A percentile compares a stretch with the other conserved stretches of the same genome.
phyloP scores from a whole-genome alignment of 768 basidiomycete genomes.

The Lactifluus echinatus region DNA sequence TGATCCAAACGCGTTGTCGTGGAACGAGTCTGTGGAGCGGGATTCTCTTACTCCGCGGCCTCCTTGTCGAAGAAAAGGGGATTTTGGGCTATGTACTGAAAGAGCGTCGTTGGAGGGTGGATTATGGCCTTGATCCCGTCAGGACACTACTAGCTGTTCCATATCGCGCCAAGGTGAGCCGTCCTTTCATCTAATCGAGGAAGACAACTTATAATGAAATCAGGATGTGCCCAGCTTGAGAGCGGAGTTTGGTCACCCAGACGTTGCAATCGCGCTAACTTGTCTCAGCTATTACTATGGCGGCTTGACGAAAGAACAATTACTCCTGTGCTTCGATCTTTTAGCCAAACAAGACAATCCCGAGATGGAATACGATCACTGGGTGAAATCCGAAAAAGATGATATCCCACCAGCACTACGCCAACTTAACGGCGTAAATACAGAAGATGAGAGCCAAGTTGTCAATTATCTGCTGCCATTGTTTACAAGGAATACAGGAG shows the following conservation, averaged over 20 bases:
- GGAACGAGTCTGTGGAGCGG: conserved; percentile 26
- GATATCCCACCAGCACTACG: conserved; percentile 27
- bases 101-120: conserved; percentile 40
- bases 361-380: conserved; percentile 32
- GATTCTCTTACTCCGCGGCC: conserved; percentile 38
- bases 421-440: conserved; percentile 24
- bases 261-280: conserved; percentile 36
- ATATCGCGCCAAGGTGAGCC: conserved; percentile 35
- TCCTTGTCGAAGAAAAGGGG: conserved; percentile 30
- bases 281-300: conserved; percentile 43
- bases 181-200: too few relatives aligned
- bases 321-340: conserved; percentile 31
- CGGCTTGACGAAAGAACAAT: conserved; percentile 34
- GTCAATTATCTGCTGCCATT: conserved; percentile 25
- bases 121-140: conserved; percentile 38
- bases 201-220: background rate
- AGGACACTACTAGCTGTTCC: conserved; percentile 44
- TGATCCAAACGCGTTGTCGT: background rate
- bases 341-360: conserved; percentile 37
- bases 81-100: conserved; percentile 33
- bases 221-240: conserved; percentile 39
- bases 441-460: too few relatives aligned
- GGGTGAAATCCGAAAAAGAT: conserved; percentile 26
- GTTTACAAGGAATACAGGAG: conserved; percentile 30
- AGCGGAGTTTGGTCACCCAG: conserved; percentile 46